Evolutionary conservation across 257 asterid species (phyloP).

Genomic region (Solanum tacnaense): DNA sequence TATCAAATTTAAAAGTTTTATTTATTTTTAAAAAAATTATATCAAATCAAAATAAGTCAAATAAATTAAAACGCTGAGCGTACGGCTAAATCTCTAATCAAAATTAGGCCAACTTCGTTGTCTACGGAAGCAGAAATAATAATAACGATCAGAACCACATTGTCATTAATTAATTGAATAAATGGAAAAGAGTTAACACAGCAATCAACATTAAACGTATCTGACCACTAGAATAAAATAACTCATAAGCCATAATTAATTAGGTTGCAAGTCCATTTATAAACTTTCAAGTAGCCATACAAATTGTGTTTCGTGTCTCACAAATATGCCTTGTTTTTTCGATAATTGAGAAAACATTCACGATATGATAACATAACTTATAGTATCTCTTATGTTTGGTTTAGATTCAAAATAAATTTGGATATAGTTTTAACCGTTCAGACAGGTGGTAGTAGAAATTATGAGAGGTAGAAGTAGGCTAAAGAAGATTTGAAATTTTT

Average conservation of each 20-base stretch:
- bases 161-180: neutral
- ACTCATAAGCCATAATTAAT: neutral
- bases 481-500: neutral
- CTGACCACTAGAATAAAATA: neutral
- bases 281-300: neutral
- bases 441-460: neutral
- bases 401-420: neutral
- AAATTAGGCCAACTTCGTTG: neutral
- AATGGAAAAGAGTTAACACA: neutral
- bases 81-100: neutral
- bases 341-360: neutral
- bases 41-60: neutral
- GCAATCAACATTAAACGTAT: neutral
- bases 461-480: neutral
- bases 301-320: neutral
- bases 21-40: neutral
- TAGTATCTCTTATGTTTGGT: neutral
- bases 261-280: neutral
- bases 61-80: rapidly evolving
- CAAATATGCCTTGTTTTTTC: neutral
- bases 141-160: neutral
- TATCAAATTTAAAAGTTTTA: no score
- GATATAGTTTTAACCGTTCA: no score
- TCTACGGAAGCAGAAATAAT: neutral
- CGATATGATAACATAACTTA: neutral